Conservation (phyloP, 2,329 filamentous ascomycete genomes). For the Hypoxylon sp. region DNA sequence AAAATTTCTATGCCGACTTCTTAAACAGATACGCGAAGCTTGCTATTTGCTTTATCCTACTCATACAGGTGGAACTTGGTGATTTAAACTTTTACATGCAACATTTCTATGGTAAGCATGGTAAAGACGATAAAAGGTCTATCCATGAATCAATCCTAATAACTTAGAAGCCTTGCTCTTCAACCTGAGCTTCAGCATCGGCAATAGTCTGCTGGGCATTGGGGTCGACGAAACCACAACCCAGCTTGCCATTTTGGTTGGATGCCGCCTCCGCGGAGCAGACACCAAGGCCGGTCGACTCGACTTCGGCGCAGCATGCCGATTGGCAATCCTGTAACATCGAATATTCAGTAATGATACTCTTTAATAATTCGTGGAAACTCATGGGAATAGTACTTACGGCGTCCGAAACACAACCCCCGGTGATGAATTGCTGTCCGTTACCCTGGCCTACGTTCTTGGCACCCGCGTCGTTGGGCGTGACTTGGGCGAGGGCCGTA, state of each 20-base stretch:
- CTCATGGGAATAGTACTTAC: no score
- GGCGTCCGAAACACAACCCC: constrained; percentile 48
- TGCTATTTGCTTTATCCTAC: no score
- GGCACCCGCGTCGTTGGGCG: constrained; percentile 48
- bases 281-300: constrained; percentile 31
- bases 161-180: constrained; percentile 46
- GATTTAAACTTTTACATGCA: no score
- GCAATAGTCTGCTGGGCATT: constrained; percentile 44
- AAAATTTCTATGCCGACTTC: no score
- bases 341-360: no score
- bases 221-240: constrained; percentile 50
- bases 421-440: constrained; percentile 50
- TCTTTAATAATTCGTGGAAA: no score
- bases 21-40: no score
- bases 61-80: no score
- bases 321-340: constrained; percentile 45
- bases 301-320: constrained; percentile 46
- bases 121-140: no score
- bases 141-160: no score
- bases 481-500: constrained; percentile 44
- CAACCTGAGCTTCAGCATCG: constrained; percentile 45
- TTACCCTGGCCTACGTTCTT: constrained; percentile 48
- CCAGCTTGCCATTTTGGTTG: constrained; percentile 49
- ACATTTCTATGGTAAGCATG: no score
- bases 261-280: constrained; percentile 34